Conservation (phyloP, 2,329 filamentous ascomycete species). For the Colletotrichum noveboracense region DNA sequence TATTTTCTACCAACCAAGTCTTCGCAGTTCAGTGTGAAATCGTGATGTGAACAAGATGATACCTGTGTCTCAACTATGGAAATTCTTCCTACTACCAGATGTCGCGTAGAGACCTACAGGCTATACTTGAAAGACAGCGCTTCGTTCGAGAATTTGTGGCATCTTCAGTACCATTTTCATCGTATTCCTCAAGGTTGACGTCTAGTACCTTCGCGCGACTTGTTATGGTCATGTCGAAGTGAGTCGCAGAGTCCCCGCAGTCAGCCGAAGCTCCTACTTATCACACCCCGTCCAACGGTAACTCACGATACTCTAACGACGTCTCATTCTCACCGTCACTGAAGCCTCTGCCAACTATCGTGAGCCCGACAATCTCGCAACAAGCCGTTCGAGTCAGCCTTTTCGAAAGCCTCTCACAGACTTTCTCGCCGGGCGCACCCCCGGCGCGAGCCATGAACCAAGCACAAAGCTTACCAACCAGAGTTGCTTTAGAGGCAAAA, state of each 20-base stretch:
- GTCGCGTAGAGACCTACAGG: background rate
- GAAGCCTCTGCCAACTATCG: background rate
- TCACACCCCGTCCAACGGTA: background rate
- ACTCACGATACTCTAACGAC: background rate
- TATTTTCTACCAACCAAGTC: background rate
- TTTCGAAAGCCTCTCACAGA: background rate
- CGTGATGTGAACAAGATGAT: background rate
- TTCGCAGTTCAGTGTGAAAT: background rate
- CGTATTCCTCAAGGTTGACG: background rate
- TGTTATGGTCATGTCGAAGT: background rate
- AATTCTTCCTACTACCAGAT: rapidly evolving
- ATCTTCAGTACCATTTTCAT: background rate
- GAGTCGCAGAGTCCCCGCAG: background rate
- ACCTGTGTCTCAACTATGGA: rapidly evolving
- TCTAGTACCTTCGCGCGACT: background rate
- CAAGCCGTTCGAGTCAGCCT: background rate
- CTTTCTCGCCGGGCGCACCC: background rate
- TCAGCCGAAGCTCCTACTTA: background rate
- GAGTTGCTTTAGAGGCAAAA: background rate
- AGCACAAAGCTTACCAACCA: background rate
- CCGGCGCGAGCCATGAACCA: background rate
- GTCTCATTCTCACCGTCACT: background rate
- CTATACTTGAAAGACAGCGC: rapidly evolving
- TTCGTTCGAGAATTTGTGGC: rapidly evolving
- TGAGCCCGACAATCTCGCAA: background rate